A percentile compares a stretch with the other conserved stretches of the same genome.
Evolutionary conservation across 441 rosid species (phyloP).

Genomic region (Gossypium lobatum): DNA sequence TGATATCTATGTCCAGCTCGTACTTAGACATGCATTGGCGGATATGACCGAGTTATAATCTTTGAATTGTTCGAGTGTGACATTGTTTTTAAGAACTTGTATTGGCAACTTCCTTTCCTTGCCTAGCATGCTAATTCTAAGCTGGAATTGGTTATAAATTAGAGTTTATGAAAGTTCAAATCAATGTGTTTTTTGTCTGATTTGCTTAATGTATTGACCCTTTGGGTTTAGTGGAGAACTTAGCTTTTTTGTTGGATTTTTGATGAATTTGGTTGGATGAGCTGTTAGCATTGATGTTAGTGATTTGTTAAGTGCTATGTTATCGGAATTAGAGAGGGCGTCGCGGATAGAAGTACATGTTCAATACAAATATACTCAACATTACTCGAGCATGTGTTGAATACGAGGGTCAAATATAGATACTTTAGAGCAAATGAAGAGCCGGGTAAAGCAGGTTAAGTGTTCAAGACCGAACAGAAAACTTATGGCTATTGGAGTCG

Average conservation of each 20-base stretch:
- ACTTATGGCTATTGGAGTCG: background rate
- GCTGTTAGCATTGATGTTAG: background rate
- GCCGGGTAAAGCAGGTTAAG: background rate
- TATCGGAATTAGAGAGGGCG: background rate
- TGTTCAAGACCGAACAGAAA: background rate
- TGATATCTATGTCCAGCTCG: too few relatives aligned
- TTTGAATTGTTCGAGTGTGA: background rate
- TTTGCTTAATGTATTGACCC: background rate
- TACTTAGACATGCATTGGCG: too few relatives aligned
- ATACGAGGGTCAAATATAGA: background rate
- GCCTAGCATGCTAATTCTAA: background rate
- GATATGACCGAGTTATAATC: background rate
- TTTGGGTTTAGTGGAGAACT: background rate
- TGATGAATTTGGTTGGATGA: background rate
- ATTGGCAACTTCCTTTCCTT: background rate
- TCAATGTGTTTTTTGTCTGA: background rate
- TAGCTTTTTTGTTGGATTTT: background rate
- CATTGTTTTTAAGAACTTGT: too few relatives aligned
- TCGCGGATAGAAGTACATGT: too few relatives aligned
- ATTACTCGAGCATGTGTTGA: too few relatives aligned
- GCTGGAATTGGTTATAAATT: background rate
- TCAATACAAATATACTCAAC: too few relatives aligned
- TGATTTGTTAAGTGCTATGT: background rate
- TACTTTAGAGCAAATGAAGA: background rate
- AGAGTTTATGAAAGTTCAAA: background rate